A percentile compares a stretch with the other conserved stretches of the same genome.
Evolutionary conservation across 2,329 filamentous ascomycete genomes (phyloP).

Genomic region (Arthrobotrys sinensis): DNA sequence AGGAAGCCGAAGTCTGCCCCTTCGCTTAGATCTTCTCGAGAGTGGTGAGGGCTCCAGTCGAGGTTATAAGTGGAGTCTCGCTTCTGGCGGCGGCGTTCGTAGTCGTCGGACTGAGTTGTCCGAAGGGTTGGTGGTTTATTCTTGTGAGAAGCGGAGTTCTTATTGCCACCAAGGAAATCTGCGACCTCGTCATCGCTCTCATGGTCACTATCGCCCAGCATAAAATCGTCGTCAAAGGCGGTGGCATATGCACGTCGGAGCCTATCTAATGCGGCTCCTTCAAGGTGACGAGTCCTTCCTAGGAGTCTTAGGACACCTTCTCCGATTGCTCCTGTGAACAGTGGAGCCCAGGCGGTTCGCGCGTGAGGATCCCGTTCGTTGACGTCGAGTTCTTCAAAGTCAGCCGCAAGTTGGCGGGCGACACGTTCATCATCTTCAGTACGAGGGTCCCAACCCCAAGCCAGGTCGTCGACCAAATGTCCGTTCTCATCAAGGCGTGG

Average conservation of each 20-base stretch:
- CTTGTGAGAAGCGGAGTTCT: slow-evolving; percentile 13
- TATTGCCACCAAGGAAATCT: slow-evolving; percentile 40
- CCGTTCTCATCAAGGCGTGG: slow-evolving; percentile 40
- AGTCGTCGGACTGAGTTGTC: slow-evolving; percentile 30
- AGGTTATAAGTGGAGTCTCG: slow-evolving; percentile 56
- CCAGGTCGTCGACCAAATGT: slow-evolving; percentile 45
- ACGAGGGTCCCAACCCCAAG: slow-evolving; percentile 49
- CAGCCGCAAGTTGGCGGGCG: slow-evolving; percentile 51
- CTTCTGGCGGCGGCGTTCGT: slow-evolving; percentile 40
- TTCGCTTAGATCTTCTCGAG: slow-evolving; percentile 36
- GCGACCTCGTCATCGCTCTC: slow-evolving; percentile 49
- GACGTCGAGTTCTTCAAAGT: slow-evolving; percentile 55
- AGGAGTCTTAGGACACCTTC: slow-evolving; percentile 54
- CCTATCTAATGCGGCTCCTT: slow-evolving; percentile 50
- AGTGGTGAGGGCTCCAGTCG: slow-evolving; percentile 53
- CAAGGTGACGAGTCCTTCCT: slow-evolving; percentile 48
- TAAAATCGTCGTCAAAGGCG: slow-evolving; percentile 52
- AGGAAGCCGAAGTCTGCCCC: slow-evolving; percentile 51
- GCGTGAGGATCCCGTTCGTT: slow-evolving; percentile 38
- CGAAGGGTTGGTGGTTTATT: slow-evolving; percentile 42
- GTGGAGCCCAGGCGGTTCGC: slow-evolving; percentile 46
- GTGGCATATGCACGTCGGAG: slow-evolving; percentile 51
- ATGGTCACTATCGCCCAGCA: slow-evolving; percentile 41
- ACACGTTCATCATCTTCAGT: slow-evolving; percentile 50
- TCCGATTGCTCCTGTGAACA: slow-evolving; percentile 51